phyloP scores from a whole-genome alignment of 176 grass and related monocot species.

The Dactylis glomerata region DNA sequence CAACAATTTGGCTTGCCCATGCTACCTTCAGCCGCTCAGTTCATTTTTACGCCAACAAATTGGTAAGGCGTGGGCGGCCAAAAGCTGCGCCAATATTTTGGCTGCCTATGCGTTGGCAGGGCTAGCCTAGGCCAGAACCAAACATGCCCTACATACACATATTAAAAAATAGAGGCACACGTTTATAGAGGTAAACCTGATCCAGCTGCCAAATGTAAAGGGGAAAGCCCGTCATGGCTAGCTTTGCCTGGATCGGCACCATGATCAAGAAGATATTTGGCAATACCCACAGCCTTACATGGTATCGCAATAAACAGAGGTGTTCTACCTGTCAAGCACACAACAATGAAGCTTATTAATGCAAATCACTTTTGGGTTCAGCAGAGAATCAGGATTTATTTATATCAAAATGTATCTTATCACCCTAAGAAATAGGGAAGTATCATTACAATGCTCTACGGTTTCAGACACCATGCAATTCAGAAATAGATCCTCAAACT shows the following conservation, averaged over 20 bases:
- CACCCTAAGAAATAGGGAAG: neutral
- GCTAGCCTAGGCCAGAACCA: too few relatives aligned
- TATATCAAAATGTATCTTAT: neutral
- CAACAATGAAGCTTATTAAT: neutral
- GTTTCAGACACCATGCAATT: neutral
- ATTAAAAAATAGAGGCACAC: neutral
- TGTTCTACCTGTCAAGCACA: slow-evolving; percentile 30
- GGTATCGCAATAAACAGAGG: slow-evolving; percentile 13
- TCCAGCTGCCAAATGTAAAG: slow-evolving; percentile 12
- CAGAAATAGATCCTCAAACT: neutral
- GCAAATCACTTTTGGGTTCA: neutral
- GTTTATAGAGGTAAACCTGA: slow-evolving; percentile 12
- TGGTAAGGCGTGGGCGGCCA: too few relatives aligned
- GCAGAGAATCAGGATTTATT: neutral
- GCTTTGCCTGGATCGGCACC: slow-evolving; percentile 17
- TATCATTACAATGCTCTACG: neutral
- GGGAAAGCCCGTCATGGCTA: slow-evolving; percentile 16
- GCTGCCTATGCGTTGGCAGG: too few relatives aligned
- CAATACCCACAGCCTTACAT: neutral
- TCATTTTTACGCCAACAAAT: too few relatives aligned
- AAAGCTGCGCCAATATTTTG: too few relatives aligned
- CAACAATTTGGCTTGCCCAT: too few relatives aligned
- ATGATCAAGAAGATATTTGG: slow-evolving; percentile 36
- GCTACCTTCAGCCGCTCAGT: too few relatives aligned
- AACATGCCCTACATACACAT: too few relatives aligned